These are phyloP conservation scores for sorghum (Sorghum bicolor) DNA, from an alignment of 176 grass and related monocot genomes.

Conservation along the genomic window DNA sequence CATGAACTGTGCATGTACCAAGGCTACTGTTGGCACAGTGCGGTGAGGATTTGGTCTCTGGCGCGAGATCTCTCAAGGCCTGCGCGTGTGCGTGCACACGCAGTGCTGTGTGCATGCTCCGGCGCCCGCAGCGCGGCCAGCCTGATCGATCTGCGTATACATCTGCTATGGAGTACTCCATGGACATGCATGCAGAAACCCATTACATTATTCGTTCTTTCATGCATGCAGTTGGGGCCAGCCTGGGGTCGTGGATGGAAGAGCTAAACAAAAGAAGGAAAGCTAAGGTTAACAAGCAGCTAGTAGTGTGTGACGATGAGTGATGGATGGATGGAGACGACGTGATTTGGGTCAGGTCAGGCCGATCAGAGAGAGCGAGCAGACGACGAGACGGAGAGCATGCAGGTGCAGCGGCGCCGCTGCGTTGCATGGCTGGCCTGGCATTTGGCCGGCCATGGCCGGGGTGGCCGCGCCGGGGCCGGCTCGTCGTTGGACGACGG, in stretches of 20 bases:
- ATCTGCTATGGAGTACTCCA: background rate
- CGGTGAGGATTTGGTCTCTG: constrained; percentile 9
- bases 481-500: background rate
- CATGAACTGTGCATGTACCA: background rate
- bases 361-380: background rate
- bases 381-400: background rate
- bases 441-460: background rate
- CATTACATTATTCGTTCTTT: background rate
- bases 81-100: background rate
- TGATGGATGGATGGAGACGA: constrained; percentile 34
- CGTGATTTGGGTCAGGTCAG: constrained; percentile 47
- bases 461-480: constrained; percentile 15
- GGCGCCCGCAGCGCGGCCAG: background rate
- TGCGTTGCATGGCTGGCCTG: background rate
- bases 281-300: background rate
- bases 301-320: background rate
- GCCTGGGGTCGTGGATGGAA: background rate
- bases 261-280: background rate
- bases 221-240: background rate
- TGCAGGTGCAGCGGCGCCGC: background rate
- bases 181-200: background rate
- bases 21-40: background rate
- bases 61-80: background rate
- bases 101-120: background rate
- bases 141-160: background rate